Conservation (phyloP, 805 yeast species). For the Hanseniaspora thailandica region DNA sequence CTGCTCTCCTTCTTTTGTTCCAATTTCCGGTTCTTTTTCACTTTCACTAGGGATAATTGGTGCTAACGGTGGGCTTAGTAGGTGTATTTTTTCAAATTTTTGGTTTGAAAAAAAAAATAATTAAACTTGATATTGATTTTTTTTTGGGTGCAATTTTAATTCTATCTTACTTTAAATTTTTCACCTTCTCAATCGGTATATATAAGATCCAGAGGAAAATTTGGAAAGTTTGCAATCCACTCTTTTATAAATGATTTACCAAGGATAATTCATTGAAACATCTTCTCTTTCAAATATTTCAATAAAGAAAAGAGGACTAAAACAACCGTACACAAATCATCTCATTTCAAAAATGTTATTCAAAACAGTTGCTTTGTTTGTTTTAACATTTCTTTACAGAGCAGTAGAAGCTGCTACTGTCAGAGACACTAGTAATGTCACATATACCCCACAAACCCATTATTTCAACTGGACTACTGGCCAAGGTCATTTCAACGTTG, state of each 20-base stretch:
- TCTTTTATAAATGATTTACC: no score
- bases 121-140: not conserved
- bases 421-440: not conserved
- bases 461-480: conserved; percentile 53
- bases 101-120: not conserved
- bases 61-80: no score
- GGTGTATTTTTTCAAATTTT: no score
- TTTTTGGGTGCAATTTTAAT: not conserved
- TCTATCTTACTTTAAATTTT: no score
- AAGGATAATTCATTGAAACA: no score
- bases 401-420: not conserved
- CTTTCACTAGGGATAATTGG: no score
- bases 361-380: not conserved
- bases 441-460: conserved; percentile 33
- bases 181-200: no score
- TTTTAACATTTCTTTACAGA: not conserved
- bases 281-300: no score
- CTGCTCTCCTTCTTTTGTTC: not conserved
- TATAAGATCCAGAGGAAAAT: no score
- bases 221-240: no score
- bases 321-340: no score
- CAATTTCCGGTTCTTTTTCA: no score
- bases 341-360: conserved; percentile 2
- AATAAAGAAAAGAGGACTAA: not conserved
- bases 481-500: conserved; percentile 40